Evolutionary conservation across 1,284 basidiomycete species (phyloP).

Genomic region (Takashimella koratensis): DNA sequence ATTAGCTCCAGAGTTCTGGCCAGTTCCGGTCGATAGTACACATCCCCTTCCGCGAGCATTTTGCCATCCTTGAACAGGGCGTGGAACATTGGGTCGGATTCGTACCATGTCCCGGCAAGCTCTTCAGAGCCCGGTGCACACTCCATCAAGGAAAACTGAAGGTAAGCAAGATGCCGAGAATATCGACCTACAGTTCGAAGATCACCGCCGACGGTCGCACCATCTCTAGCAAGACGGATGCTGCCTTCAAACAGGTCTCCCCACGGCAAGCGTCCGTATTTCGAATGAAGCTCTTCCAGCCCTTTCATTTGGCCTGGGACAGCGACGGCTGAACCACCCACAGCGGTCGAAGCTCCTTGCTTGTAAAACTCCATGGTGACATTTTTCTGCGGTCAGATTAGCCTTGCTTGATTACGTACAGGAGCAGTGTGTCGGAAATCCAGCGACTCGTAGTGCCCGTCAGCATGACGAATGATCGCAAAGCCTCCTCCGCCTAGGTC

Average conservation of each 20-base stretch:
- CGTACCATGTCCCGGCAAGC: slow-evolving; percentile 9
- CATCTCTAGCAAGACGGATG: slow-evolving; percentile 49
- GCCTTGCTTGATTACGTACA: slow-evolving; percentile 14
- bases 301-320: slow-evolving; percentile 36
- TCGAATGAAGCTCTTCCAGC: slow-evolving; percentile 25
- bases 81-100: slow-evolving; percentile 12
- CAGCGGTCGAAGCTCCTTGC: slow-evolving; percentile 10
- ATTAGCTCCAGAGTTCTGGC: slow-evolving; percentile 32
- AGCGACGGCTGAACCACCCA: slow-evolving; percentile 32
- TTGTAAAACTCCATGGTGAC: slow-evolving; percentile 16
- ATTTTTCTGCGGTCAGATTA: neutral
- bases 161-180: neutral
- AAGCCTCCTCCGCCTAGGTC: slow-evolving; percentile 40
- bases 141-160: neutral
- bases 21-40: slow-evolving; percentile 31
- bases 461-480: slow-evolving; percentile 19
- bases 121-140: neutral
- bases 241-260: slow-evolving; percentile 16
- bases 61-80: slow-evolving; percentile 24
- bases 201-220: slow-evolving; percentile 57
- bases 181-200: neutral
- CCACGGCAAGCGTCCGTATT: slow-evolving; percentile 29
- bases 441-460: slow-evolving; percentile 19
- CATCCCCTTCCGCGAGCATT: slow-evolving; percentile 20
- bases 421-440: slow-evolving; percentile 34